Evolutionary conservation across 2,329 filamentous ascomycete species (phyloP).

Genomic region (Pseudopyrenochaeta lycopersici): DNA sequence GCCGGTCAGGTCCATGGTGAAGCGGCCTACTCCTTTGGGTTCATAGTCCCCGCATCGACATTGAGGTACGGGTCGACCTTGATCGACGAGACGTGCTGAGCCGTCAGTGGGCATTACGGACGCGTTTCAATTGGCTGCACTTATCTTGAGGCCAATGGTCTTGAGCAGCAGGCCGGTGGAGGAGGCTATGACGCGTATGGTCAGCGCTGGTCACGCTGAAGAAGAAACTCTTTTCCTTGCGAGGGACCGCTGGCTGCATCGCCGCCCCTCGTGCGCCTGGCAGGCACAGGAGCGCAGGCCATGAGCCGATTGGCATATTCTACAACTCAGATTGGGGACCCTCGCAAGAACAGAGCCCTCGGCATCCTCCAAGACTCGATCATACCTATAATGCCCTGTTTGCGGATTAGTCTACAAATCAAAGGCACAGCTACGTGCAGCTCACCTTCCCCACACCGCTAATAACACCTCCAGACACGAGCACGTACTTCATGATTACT

Average conservation of each 20-base stretch:
- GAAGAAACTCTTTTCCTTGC: not conserved
- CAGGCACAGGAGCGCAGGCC: not conserved
- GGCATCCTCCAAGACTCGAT: not conserved
- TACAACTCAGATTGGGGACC: not conserved
- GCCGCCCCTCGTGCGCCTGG: not conserved
- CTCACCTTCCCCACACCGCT: slow-evolving; percentile 58
- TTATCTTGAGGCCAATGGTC: slow-evolving; percentile 80
- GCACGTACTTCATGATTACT: slow-evolving; percentile 79
- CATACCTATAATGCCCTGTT: slow-evolving; percentile 72
- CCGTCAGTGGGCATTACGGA: slow-evolving; percentile 40
- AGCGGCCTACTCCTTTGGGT: slow-evolving; percentile 64
- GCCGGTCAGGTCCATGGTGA: not conserved
- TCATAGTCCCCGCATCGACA: slow-evolving; percentile 78
- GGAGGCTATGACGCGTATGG: slow-evolving; percentile 63
- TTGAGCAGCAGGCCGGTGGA: slow-evolving; percentile 80
- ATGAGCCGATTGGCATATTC: too few species aligned
- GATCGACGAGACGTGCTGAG: slow-evolving; percentile 68
- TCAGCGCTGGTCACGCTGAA: slow-evolving; percentile 25
- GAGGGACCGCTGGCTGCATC: slow-evolving; percentile 10
- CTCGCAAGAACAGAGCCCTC: not conserved
- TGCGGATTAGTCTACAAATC: slow-evolving; percentile 32
- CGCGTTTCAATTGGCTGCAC: slow-evolving; percentile 43
- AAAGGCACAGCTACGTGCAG: slow-evolving; percentile 21
- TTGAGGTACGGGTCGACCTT: slow-evolving; percentile 80
- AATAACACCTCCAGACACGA: slow-evolving; percentile 74